Evolutionary conservation across 441 rosid genomes (phyloP).

Genomic region (Flueggea neowawraea): DNA sequence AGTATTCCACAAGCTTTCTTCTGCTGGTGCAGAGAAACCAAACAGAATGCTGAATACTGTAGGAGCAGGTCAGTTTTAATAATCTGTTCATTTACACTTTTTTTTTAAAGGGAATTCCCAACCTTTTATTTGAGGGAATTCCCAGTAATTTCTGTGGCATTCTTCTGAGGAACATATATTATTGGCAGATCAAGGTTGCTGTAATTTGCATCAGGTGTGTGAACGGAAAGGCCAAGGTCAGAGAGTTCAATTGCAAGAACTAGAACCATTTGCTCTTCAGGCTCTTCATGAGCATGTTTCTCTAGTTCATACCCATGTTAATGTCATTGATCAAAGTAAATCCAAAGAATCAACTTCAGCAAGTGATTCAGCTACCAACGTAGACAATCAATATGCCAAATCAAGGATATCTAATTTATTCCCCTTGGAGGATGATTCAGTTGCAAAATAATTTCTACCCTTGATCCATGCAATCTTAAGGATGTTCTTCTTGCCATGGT

Average conservation of each 20-base stretch:
- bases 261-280: slow-evolving; percentile 50
- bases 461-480: slow-evolving; percentile 48
- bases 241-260: slow-evolving; percentile 33
- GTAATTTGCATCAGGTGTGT: slow-evolving; percentile 21
- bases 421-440: slow-evolving; percentile 61
- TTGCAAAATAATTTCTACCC: slow-evolving; percentile 67
- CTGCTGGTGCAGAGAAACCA: slow-evolving; percentile 20
- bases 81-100: slow-evolving; percentile 3
- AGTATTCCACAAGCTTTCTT: slow-evolving; percentile 30
- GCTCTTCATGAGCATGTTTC: slow-evolving; percentile 73
- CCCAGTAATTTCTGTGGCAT: slow-evolving; percentile 6
- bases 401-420: slow-evolving; percentile 19
- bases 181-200: slow-evolving; percentile 33
- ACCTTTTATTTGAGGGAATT: slow-evolving; percentile 4
- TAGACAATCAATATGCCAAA: slow-evolving; percentile 26
- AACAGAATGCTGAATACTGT: slow-evolving; percentile 16
- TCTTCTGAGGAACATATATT: slow-evolving; percentile 12
- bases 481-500: slow-evolving; percentile 67
- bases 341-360: slow-evolving; percentile 27
- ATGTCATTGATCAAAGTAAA: slow-evolving; percentile 36
- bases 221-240: slow-evolving; percentile 23
- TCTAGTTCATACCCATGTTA: slow-evolving; percentile 65
- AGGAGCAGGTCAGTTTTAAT: slow-evolving; percentile 29
- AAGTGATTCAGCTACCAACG: slow-evolving; percentile 23
- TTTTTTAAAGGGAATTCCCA: slow-evolving; percentile 15